Percentiles rank a stretch among this genome's conserved stretches.
These are phyloP conservation scores for Ogataea methanolica DNA, from an alignment of 805 yeast genomes.

Conservation along the genomic window DNA sequence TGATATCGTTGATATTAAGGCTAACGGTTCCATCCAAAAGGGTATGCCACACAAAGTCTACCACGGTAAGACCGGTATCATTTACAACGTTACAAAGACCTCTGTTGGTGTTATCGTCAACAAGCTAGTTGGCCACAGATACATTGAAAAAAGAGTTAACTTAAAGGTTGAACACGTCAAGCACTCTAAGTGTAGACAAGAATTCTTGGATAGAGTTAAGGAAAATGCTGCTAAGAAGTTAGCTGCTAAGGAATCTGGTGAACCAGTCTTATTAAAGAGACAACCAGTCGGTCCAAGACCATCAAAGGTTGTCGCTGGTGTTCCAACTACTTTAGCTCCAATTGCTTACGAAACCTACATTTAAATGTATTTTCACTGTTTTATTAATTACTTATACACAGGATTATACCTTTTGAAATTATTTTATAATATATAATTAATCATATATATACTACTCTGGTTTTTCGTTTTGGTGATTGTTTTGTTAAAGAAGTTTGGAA, in stretches of 20 bases:
- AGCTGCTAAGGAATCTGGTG: slow-evolving; percentile 95
- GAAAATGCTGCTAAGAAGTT: slow-evolving; percentile 87
- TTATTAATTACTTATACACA: neutral
- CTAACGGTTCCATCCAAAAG: slow-evolving; percentile 98
- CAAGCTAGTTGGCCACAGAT: slow-evolving; percentile 99
- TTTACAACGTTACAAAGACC: slow-evolving; percentile 97
- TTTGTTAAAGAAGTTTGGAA: neutral
- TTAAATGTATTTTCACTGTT: slow-evolving; percentile 40
- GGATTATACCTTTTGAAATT: neutral
- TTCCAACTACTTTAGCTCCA: slow-evolving; percentile 97
- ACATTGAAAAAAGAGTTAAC: slow-evolving; percentile 98
- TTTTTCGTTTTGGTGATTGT: no score
- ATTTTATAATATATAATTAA: neutral
- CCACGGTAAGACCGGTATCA: slow-evolving; percentile 99
- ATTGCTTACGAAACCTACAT: slow-evolving; percentile 99
- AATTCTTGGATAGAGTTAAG: slow-evolving; percentile 98
- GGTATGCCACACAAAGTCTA: slow-evolving; percentile 99
- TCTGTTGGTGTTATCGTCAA: slow-evolving; percentile 97
- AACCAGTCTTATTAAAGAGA: slow-evolving; percentile 90
- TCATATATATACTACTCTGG: neutral
- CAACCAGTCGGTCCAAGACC: slow-evolving; percentile 98
- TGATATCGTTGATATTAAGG: slow-evolving; percentile 99
- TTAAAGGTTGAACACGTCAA: slow-evolving; percentile 98
- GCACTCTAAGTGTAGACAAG: slow-evolving; percentile 99
- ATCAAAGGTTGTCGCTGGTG: slow-evolving; percentile 77